These are phyloP conservation scores for Penicillium ucsense DNA, from an alignment of 495 filamentous ascomycete genomes.

Conservation along the genomic window DNA sequence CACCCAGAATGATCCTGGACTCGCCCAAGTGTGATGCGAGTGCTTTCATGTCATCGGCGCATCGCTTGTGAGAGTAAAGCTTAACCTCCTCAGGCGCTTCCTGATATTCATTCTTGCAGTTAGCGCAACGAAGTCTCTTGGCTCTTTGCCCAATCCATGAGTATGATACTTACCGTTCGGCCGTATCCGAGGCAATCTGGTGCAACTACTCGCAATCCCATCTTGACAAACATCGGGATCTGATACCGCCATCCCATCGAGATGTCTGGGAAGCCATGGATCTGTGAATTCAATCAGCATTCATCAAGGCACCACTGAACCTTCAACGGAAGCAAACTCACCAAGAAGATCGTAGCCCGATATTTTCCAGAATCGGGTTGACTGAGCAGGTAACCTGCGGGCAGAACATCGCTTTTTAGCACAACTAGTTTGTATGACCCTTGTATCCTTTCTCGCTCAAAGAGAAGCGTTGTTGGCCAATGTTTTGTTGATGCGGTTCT, in stretches of 20 bases:
- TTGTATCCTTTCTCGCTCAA: too few relatives aligned
- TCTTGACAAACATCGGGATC: slow-evolving; percentile 62
- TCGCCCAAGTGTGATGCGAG: slow-evolving; percentile 50
- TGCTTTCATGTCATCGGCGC: slow-evolving; percentile 59
- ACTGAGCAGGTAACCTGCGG: slow-evolving; percentile 54
- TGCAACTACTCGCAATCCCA: slow-evolving; percentile 61
- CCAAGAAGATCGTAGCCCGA: slow-evolving; percentile 57
- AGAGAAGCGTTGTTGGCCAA: too few relatives aligned
- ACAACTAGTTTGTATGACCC: too few relatives aligned
- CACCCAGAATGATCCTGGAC: slow-evolving; percentile 58
- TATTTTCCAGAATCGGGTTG: slow-evolving; percentile 43
- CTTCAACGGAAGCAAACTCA: slow-evolving; percentile 12
- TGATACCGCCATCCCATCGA: slow-evolving; percentile 72
- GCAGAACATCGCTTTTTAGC: neutral
- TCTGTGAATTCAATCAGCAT: slow-evolving; percentile 17
- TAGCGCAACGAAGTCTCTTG: too few relatives aligned
- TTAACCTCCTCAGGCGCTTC: slow-evolving; percentile 46
- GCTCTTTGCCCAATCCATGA: neutral
- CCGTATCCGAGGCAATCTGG: slow-evolving; percentile 79
- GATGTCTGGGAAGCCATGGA: slow-evolving; percentile 62
- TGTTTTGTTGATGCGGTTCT: too few relatives aligned
- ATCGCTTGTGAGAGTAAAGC: slow-evolving; percentile 59
- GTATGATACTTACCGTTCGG: slow-evolving; percentile 44
- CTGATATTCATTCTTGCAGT: slow-evolving; percentile 14
- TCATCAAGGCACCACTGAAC: too few relatives aligned